Base-by-base conservation (phyloP, 345 rosid species). In the Mercurialis annua region DNA sequence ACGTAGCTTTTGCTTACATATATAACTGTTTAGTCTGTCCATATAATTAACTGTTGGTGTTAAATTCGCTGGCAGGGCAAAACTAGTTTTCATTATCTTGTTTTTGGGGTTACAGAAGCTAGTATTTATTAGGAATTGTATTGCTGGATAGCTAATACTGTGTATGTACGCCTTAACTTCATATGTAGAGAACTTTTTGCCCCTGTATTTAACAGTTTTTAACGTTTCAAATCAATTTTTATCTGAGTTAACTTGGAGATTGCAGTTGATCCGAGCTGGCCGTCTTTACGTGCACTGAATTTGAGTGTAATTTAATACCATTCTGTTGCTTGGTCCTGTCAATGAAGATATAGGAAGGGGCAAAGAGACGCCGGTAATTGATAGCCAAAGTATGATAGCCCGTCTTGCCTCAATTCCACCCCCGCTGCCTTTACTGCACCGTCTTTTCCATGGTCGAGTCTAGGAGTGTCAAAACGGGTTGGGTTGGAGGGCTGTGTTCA, bases 1-100 rank as follows among this genome's bases (percentile, higher is more conserved):
- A 53, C 56, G 16, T 23, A 9, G 17, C n/a, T 2, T 38, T 42
- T 59, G 31, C 15, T 20, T 18, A 23, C 47, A 16, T 46, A 26
- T 50, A 29, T n/a, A n/a, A n/a, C 47, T 30, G 10, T 36, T 56
- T 51, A 59, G 42, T 29, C 14, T 47, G 38, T 53, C 60, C 38
- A 16, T 62, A 69, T 63, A 62, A 24, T 58, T 68, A 63, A 36
- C 33, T 56, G 44, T 68, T 56, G 56, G 69, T 73, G 59, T 48
- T 73, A 33, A 43, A 21, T 60, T 66, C 44, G 67, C 62, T 52
- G 54, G 46, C 52, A 46, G 34, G 20, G 18, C 54, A 40, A 40
- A 40, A 40, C 44, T 40, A 40, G 44, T 40, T 7, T 9, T 9
- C 40, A 3, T 36, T 36, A 3, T 40, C 10, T 40, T 40, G 8